phyloP scores from a whole-genome alignment of 257 asterid genomes.

The Haberlea rhodopensis region DNA sequence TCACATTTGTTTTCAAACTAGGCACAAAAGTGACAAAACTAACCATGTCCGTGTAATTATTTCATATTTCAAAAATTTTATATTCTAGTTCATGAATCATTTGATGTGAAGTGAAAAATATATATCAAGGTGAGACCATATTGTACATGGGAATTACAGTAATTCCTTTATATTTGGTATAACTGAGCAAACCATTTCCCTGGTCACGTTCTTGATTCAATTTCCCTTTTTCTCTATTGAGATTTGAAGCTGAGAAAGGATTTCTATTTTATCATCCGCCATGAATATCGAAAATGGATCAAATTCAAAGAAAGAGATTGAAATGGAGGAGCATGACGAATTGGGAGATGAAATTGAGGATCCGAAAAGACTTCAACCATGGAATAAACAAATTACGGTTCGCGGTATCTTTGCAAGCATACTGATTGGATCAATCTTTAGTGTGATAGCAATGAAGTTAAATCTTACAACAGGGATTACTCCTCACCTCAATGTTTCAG shows the following conservation, averaged over 20 bases:
- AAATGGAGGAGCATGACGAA: slow-evolving; percentile 21
- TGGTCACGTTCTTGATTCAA: not conserved
- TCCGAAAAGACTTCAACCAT: slow-evolving; percentile 43
- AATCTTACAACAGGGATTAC: slow-evolving; percentile 78
- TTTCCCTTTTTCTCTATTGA: not conserved
- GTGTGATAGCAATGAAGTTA: slow-evolving; percentile 72
- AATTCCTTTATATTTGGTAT: not conserved
- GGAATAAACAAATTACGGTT: slow-evolving; percentile 63
- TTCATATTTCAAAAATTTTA: slow-evolving; percentile 11
- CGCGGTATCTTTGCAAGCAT: slow-evolving; percentile 60
- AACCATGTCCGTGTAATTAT: not conserved
- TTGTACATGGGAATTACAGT: not conserved
- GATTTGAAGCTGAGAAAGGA: not conserved
- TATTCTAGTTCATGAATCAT: not conserved
- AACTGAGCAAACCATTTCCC: not conserved
- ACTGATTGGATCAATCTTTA: slow-evolving; percentile 59
- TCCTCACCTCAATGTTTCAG: slow-evolving; percentile 81
- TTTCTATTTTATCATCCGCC: not conserved
- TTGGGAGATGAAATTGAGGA: slow-evolving; percentile 25
- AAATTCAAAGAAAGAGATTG: slow-evolving; percentile 24
- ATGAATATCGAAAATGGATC: slow-evolving; percentile 32
- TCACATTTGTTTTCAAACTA: not conserved
- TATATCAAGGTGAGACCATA: not conserved
- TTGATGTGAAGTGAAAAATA: slow-evolving; percentile 16
- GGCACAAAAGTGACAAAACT: too few relatives aligned